Conservation (phyloP, 257 asterid species). For the Lycium barbarum region DNA sequence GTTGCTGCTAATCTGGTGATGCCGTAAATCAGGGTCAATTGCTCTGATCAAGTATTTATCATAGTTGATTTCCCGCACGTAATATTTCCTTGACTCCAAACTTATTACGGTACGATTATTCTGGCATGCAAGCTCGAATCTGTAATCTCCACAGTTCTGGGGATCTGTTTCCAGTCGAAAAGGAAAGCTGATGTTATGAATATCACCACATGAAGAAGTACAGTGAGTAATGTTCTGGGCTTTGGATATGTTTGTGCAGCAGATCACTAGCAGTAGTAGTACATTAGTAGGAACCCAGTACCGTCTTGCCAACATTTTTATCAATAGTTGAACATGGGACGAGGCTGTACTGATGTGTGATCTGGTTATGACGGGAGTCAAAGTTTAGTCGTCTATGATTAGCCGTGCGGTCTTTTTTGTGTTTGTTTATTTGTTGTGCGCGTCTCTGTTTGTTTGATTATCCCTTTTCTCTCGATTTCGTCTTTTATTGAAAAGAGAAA, state of each 20-base stretch:
- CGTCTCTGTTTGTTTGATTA: too few relatives aligned
- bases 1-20: not conserved
- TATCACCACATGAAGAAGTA: constrained; percentile 56
- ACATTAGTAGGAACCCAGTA: constrained; percentile 37
- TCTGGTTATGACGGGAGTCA: too few relatives aligned
- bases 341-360: too few relatives aligned
- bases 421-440: too few relatives aligned
- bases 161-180: constrained; percentile 56
- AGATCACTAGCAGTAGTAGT: not conserved
- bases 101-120: constrained; percentile 41
- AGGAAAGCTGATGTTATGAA: constrained; percentile 52
- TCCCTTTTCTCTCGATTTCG: too few relatives aligned
- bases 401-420: too few relatives aligned
- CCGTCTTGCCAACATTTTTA: not conserved
- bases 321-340: too few relatives aligned
- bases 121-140: constrained; percentile 52
- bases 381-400: too few relatives aligned
- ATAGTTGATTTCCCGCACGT: constrained; percentile 52
- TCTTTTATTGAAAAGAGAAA: too few relatives aligned
- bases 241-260: constrained; percentile 31
- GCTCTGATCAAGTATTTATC: constrained; percentile 50
- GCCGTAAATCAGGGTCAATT: constrained; percentile 54
- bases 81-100: constrained; percentile 38
- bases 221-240: constrained; percentile 47
- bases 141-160: constrained; percentile 45